Evolutionary conservation across 768 basidiomycete genomes (phyloP), one percentile per base, ranked within the genome.

Genomic region (Strobilomyces dryophilus): DNA sequence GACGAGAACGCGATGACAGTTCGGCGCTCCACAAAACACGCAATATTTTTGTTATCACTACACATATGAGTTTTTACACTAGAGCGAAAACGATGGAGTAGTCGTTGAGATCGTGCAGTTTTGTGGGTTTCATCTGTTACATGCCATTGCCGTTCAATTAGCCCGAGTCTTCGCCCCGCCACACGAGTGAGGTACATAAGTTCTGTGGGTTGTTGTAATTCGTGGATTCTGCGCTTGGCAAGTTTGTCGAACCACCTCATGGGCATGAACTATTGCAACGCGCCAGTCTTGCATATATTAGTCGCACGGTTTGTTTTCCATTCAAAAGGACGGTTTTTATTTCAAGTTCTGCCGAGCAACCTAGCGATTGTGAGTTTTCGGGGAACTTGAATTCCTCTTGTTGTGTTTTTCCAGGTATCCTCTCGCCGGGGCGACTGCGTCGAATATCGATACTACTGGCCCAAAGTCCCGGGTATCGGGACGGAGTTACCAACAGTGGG

Each of bases 141-240:
- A 66, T 42, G 83, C 84, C 48, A 84, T 24, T 24, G 4, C 24
- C 4, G 4, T 24, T 24, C 24, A 24, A 24, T 24, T 24, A 4
- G 24, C 4, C 24, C 24, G 84, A 82, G 72, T 74, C 69, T 53
- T 63, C 34, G 66, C 70, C 40, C 61, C 81, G 35, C 81, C 81
- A 5, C 82, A 83, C 67, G 84, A 84, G 64, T 4, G 24, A 24
- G 24, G 24, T 24, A 24, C 24, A 82, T 81, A 57, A 83, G 81
- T 5, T 84, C 83, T 59, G 83, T 83, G 55, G 84, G 81, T 5
- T 85, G 85, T 49, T n/a, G n/a, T n/a, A n/a, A n/a, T 89, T 85
- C 57, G 81, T 82, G 27, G 84, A 85, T 64, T 83, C 84, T 43
- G 83, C 83, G 26, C 74, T 86, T 40, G 85, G 84, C 18, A 24